Conservation (phyloP, 2,329 filamentous ascomycete species). For the Ophiocordyceps unilateralis region DNA sequence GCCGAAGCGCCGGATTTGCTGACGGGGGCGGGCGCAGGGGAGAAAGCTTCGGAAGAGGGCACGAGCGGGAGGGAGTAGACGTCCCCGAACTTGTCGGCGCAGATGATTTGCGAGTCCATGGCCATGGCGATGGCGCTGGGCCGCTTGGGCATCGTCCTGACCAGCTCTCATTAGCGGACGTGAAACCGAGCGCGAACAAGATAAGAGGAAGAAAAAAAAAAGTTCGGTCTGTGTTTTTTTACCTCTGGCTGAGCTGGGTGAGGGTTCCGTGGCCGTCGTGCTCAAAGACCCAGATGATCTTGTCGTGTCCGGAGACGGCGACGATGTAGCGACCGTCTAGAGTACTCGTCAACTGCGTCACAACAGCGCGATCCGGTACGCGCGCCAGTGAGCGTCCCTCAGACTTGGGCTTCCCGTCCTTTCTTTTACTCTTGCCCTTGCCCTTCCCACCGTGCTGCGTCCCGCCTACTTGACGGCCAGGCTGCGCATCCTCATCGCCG, state of each 20-base stretch:
- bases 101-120: constrained; percentile 56
- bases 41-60: constrained; percentile 1
- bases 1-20: constrained; percentile 7
- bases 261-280: constrained; percentile 44
- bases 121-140: constrained; percentile 61
- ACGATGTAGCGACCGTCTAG: constrained; percentile 50
- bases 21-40: neutral
- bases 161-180: no score
- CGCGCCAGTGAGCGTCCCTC: constrained; percentile 11
- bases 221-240: constrained; percentile 5
- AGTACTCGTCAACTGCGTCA: constrained; percentile 52
- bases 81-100: constrained; percentile 92
- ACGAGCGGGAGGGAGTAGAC: constrained; percentile 71
- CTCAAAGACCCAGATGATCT: constrained; percentile 69
- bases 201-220: no score
- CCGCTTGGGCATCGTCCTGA: constrained; percentile 80
- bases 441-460: neutral
- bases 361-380: constrained; percentile 38
- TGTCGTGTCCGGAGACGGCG: constrained; percentile 78
- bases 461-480: constrained; percentile 8
- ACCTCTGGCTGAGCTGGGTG: constrained; percentile 56
- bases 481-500: constrained; percentile 4
- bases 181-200: no score
- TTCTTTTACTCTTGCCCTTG: neutral
- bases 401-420: constrained; percentile 13